phyloP scores from a whole-genome alignment of 2,329 filamentous ascomycete genomes.

The Fusarium hainanense region DNA sequence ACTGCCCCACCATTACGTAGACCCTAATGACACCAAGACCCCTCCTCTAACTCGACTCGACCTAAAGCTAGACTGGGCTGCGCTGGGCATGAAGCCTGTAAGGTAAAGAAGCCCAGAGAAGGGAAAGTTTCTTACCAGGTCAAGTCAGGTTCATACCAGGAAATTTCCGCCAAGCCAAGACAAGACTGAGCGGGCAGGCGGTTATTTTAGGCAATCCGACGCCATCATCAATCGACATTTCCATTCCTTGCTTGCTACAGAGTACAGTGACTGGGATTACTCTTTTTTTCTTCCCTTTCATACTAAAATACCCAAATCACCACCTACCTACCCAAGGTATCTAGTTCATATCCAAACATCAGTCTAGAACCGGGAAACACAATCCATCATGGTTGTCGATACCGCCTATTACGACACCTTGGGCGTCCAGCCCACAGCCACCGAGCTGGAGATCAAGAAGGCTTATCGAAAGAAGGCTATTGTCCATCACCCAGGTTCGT shows the following conservation, averaged over 20 bases:
- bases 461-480: conserved; percentile 96
- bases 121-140: conserved; percentile 19
- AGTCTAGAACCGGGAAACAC: conserved; percentile 23
- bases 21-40: conserved; percentile 14
- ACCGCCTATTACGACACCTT: conserved; percentile 90
- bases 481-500: conserved; percentile 84
- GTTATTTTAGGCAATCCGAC: conserved; percentile 41
- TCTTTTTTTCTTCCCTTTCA: conserved; percentile 7
- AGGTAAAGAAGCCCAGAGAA: conserved; percentile 4
- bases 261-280: conserved; percentile 6
- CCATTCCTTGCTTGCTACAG: conserved; percentile 20
- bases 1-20: conserved; percentile 55
- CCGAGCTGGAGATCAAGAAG: conserved; percentile 95
- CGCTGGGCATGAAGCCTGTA: conserved; percentile 10
- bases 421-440: conserved; percentile 84
- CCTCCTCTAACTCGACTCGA: background rate
- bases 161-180: conserved; percentile 35
- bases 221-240: conserved; percentile 41
- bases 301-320: background rate
- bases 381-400: conserved; percentile 81
- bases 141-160: conserved; percentile 13
- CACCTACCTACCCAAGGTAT: background rate
- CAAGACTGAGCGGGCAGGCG: conserved; percentile 21
- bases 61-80: conserved; percentile 2
- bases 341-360: conserved; percentile 17